phyloP scores from a whole-genome alignment of 202 grass and related monocot species.

The Saccharum hybrid region DNA sequence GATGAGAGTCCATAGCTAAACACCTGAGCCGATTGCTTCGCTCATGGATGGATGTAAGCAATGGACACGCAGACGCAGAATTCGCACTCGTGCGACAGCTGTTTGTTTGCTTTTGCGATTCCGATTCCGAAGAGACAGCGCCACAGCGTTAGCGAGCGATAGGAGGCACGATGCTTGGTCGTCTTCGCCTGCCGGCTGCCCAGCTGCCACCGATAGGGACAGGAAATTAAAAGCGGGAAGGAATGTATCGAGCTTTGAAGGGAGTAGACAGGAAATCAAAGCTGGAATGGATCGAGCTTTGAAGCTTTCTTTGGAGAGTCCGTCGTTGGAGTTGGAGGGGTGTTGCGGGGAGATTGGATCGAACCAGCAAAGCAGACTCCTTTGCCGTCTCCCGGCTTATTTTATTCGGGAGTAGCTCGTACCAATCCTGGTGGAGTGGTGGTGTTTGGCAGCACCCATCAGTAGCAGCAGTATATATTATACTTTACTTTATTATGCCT shows the following conservation, averaged over 20 bases:
- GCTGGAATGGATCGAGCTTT: neutral
- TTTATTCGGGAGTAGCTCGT: neutral
- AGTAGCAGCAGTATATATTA: neutral
- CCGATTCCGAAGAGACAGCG: neutral
- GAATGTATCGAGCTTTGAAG: neutral
- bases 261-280: neutral
- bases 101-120: neutral
- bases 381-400: neutral
- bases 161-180: neutral
- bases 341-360: neutral
- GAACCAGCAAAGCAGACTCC: constrained; percentile 44
- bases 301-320: neutral
- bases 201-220: neutral
- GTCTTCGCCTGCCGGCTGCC: neutral
- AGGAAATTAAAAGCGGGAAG: neutral
- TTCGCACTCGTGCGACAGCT: neutral
- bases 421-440: neutral
- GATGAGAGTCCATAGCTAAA: neutral
- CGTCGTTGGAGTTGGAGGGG: neutral
- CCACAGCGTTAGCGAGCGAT: neutral
- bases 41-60: neutral
- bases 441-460: neutral
- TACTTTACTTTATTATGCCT: neutral
- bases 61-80: neutral
- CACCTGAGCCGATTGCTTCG: neutral